Conservation (phyloP, 2,329 filamentous ascomycete genomes). For the Huntiella omanensis region DNA sequence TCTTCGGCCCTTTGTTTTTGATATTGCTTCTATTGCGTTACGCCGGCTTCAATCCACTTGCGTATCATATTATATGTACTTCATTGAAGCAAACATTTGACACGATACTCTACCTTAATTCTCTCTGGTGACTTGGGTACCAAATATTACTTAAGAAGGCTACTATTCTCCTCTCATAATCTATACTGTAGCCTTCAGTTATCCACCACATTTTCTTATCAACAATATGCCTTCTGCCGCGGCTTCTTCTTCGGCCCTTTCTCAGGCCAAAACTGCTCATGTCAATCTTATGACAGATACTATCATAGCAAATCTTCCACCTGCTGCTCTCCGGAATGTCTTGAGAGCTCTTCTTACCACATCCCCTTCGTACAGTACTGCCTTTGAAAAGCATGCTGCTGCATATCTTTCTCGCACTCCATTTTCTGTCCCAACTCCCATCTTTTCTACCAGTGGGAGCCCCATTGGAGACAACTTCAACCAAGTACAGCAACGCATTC, state of each 20-base stretch:
- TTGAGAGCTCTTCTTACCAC: conserved; percentile 15
- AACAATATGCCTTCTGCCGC: too few relatives aligned
- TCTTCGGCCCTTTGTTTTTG: too few relatives aligned
- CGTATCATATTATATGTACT: too few relatives aligned
- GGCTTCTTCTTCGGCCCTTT: neutral
- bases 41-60: too few relatives aligned
- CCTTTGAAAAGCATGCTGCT: conserved; percentile 18
- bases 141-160: too few relatives aligned
- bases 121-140: too few relatives aligned
- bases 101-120: too few relatives aligned
- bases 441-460: conserved; percentile 1
- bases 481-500: conserved; percentile 13
- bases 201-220: too few relatives aligned
- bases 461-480: conserved; percentile 7
- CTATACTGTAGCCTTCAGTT: neutral
- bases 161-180: neutral
- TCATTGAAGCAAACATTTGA: too few relatives aligned
- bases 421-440: conserved; percentile 1
- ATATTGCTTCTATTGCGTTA: too few relatives aligned
- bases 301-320: conserved; percentile 23
- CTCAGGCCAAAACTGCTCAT: conserved; percentile 18
- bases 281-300: conserved; percentile 29
- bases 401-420: conserved; percentile 15
- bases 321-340: conserved; percentile 22
- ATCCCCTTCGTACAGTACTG: conserved; percentile 17